These are phyloP conservation scores for Aspergillus funiculosus DNA, from an alignment of 495 filamentous ascomycete species.

Conservation along the genomic window DNA sequence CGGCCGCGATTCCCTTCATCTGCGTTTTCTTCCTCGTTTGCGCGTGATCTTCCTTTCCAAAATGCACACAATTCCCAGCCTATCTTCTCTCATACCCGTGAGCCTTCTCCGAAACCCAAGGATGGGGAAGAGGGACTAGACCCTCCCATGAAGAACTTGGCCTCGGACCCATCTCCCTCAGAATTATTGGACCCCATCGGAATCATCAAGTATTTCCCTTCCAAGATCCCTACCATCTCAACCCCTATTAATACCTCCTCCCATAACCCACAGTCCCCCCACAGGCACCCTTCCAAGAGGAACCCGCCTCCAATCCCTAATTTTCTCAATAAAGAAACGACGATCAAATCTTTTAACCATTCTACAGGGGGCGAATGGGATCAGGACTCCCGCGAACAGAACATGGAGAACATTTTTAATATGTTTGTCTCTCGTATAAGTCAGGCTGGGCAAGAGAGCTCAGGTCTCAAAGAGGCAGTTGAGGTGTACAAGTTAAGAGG, in stretches of 20 bases:
- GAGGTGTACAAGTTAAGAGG: slow-evolving; percentile 66
- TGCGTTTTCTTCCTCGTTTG: slow-evolving; percentile 21
- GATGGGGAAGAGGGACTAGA: slow-evolving; percentile 4
- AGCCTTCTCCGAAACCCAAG: slow-evolving; percentile 5
- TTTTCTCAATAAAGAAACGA: slow-evolving; percentile 70
- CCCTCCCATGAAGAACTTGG: slow-evolving; percentile 12
- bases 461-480: slow-evolving; percentile 60
- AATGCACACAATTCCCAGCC: background rate
- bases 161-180: slow-evolving; percentile 8
- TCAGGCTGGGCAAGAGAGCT: slow-evolving; percentile 53
- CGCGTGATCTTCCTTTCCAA: slow-evolving; percentile 13
- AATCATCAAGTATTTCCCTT: slow-evolving; percentile 10
- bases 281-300: slow-evolving; percentile 23
- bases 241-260: slow-evolving; percentile 22
- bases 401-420: slow-evolving; percentile 58
- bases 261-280: slow-evolving; percentile 19
- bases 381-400: slow-evolving; percentile 57
- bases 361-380: slow-evolving; percentile 60
- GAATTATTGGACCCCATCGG: slow-evolving; percentile 4
- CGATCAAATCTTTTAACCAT: slow-evolving; percentile 45
- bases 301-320: slow-evolving; percentile 16
- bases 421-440: slow-evolving; percentile 57
- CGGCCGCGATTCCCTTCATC: slow-evolving; percentile 20
- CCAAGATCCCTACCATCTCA: slow-evolving; percentile 16
- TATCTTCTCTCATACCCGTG: slow-evolving; percentile 9